Evolutionary conservation across 768 basidiomycete species (phyloP).

Genomic region (Russula vinacea): DNA sequence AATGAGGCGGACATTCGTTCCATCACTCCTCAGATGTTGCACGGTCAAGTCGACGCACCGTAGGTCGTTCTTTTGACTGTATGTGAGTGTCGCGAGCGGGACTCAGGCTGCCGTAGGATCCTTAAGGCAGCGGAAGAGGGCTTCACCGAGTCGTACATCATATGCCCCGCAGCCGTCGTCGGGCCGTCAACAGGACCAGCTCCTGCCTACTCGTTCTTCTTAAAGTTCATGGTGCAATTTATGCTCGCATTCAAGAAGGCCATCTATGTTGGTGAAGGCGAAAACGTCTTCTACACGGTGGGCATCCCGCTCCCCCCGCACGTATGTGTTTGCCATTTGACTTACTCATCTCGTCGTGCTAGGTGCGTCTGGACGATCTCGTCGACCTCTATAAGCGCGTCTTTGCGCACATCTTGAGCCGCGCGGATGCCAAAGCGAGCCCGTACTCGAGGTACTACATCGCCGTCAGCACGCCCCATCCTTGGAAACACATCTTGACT

Average conservation of each 20-base stretch:
- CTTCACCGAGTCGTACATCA: conserved; percentile 15
- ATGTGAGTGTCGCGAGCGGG: not conserved
- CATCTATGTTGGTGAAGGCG: conserved; percentile 10
- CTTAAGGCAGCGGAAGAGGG: not conserved
- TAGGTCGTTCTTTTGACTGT: not conserved
- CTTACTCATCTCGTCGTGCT: not conserved
- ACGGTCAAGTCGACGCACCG: conserved; percentile 20
- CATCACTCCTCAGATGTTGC: conserved; percentile 19
- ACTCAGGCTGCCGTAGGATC: conserved; percentile 2
- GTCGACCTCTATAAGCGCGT: conserved; percentile 15
- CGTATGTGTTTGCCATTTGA: not conserved
- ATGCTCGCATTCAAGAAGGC: not conserved
- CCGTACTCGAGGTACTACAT: conserved; percentile 24
- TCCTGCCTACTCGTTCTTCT: not conserved
- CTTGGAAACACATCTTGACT: conserved; percentile 18
- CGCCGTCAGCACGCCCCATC: not conserved
- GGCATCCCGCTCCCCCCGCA: not conserved
- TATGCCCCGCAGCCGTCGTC: conserved; percentile 14
- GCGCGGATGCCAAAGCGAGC: conserved; percentile 9
- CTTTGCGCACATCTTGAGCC: conserved; percentile 9
- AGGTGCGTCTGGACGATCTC: conserved; percentile 20
- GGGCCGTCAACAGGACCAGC: not conserved
- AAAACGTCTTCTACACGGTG: conserved; percentile 8
- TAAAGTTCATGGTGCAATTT: not conserved
- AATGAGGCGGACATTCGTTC: conserved; percentile 19